Evolutionary conservation across 257 asterid species (phyloP).

Genomic region (Henckelia pumila): DNA sequence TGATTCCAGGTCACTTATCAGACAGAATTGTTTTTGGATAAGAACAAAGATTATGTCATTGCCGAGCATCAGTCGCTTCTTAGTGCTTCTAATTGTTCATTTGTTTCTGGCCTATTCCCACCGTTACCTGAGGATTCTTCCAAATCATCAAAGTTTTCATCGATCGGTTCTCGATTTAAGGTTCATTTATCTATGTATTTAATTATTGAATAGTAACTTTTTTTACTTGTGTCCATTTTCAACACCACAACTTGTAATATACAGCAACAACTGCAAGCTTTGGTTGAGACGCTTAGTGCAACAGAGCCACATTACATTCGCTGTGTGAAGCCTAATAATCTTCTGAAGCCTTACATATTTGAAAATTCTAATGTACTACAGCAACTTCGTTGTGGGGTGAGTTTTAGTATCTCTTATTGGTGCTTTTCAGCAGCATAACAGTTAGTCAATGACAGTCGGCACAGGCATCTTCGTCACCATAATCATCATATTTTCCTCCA

Average conservation of each 20-base stretch:
- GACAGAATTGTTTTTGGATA: slow-evolving; percentile 79
- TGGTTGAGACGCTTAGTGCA: slow-evolving; percentile 93
- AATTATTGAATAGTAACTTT: slow-evolving; percentile 12
- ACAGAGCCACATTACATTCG: no score
- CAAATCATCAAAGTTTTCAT: slow-evolving; percentile 79
- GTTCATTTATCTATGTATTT: slow-evolving; percentile 35
- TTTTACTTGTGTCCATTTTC: slow-evolving; percentile 22
- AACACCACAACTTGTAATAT: slow-evolving; percentile 24
- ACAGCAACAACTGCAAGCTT: slow-evolving; percentile 87
- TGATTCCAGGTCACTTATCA: slow-evolving; percentile 81
- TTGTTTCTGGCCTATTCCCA: slow-evolving; percentile 76
- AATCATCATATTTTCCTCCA: not conserved
- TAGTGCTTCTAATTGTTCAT: slow-evolving; percentile 65
- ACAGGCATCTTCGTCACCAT: no score
- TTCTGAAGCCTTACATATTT: slow-evolving; percentile 73
- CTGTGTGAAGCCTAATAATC: no score
- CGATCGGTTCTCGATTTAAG: slow-evolving; percentile 88
- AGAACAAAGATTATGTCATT: slow-evolving; percentile 86
- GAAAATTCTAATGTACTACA: slow-evolving; percentile 78
- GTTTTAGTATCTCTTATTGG: slow-evolving; percentile 20
- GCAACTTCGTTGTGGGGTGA: slow-evolving; percentile 95
- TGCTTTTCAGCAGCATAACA: not conserved
- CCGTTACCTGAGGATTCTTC: slow-evolving; percentile 79
- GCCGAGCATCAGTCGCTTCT: slow-evolving; percentile 92
- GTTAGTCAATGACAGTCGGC: no score